Conservation (phyloP, 148 eudicot genomes). For the Tetragonia tetragonoides region DNA sequence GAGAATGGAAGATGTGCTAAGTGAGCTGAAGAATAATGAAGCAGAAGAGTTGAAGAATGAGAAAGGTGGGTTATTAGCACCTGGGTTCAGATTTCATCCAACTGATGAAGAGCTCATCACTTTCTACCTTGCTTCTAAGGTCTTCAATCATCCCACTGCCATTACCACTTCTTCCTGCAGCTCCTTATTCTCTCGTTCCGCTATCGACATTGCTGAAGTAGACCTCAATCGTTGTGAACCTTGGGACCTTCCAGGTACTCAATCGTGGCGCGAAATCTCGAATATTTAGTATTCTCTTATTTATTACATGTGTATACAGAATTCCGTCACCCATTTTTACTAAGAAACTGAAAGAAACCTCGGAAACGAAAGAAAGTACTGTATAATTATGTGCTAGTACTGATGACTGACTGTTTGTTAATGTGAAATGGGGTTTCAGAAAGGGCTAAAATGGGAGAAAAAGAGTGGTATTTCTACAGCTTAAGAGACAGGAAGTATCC, state of each 20-base stretch:
- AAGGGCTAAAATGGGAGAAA: conserved; percentile 74
- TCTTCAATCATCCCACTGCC: conserved; percentile 23
- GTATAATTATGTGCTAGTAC: too few species aligned
- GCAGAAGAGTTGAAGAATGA: conserved; percentile 15
- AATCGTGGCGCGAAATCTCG: neutral
- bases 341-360: too few species aligned
- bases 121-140: conserved; percentile 70
- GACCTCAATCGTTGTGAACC: conserved; percentile 83
- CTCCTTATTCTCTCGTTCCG: conserved; percentile 18
- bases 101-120: conserved; percentile 80
- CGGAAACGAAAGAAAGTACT: neutral
- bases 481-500: conserved; percentile 31
- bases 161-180: neutral
- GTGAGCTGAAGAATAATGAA: conserved; percentile 45
- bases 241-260: conserved; percentile 87
- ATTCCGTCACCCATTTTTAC: too few species aligned
- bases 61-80: conserved; percentile 54
- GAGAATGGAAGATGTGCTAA: conserved; percentile 51
- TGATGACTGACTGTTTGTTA: neutral
- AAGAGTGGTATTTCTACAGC: conserved; percentile 83
- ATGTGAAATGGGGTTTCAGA: conserved; percentile 23
- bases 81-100: conserved; percentile 78
- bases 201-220: conserved; percentile 53
- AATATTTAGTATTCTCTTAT: neutral
- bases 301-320: too few species aligned